phyloP scores from a whole-genome alignment of 108 stramenopile species.

The Skeletonema marinoi region DNA sequence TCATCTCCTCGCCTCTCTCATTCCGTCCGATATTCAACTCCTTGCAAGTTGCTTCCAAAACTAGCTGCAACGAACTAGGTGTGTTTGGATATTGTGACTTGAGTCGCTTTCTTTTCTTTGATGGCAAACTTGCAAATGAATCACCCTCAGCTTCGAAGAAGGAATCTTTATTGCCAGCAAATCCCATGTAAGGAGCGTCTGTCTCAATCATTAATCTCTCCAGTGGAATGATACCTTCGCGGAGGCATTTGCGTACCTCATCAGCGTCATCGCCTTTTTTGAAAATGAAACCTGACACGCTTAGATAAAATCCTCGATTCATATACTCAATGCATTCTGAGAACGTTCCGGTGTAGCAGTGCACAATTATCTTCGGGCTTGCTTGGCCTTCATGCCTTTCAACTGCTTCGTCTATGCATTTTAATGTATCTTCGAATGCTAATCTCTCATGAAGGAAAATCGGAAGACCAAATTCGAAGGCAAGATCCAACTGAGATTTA shows the following conservation, averaged over 20 bases:
- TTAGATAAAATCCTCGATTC: slow-evolving; percentile 68
- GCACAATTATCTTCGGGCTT: slow-evolving; percentile 65
- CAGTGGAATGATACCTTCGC: slow-evolving; percentile 66
- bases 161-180: slow-evolving; percentile 52
- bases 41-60: slow-evolving; percentile 57
- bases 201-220: slow-evolving; percentile 86
- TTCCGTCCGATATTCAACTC: slow-evolving; percentile 34
- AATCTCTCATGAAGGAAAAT: slow-evolving; percentile 82
- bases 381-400: slow-evolving; percentile 35
- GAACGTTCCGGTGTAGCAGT: slow-evolving; percentile 85
- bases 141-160: slow-evolving; percentile 62
- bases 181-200: slow-evolving; percentile 91
- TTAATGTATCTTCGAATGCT: slow-evolving; percentile 67
- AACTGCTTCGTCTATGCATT: slow-evolving; percentile 52
- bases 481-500: slow-evolving; percentile 62
- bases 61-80: slow-evolving; percentile 57
- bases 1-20: slow-evolving; percentile 16
- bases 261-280: slow-evolving; percentile 49
- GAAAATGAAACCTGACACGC: slow-evolving; percentile 63
- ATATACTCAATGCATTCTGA: slow-evolving; percentile 70
- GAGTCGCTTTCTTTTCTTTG: slow-evolving; percentile 77
- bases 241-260: slow-evolving; percentile 58
- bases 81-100: slow-evolving; percentile 79
- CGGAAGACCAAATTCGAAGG: slow-evolving; percentile 61
- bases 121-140: slow-evolving; percentile 32